Base-by-base conservation (phyloP, 164 flowering plant species). In the Vitis labrusca region DNA sequence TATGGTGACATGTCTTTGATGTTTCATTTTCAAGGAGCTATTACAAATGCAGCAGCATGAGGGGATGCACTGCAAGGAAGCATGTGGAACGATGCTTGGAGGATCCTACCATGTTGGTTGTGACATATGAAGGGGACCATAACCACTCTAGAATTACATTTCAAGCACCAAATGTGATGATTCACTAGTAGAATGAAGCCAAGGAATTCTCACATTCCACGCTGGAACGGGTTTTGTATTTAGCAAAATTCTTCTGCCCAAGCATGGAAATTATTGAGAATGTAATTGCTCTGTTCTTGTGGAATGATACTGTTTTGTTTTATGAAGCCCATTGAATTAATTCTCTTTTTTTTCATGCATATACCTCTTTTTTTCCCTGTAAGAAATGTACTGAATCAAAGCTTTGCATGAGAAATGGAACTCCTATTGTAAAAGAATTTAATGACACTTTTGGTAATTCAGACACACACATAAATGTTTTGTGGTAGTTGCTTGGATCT, bases 11-110 rank as follows among this genome's bases (percentile, higher is more conserved):
- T 23, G 53, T 37, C 19, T 59, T 65, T 61, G 58, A 55, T 67
- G 54, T 51, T 52, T 60, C 5, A 29, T 15, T 65, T 65, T 47
- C 37, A 57, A 80, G 85, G 85, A 77, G 82, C 65, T 83, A 76
- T 47, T 80, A 80, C 82, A 80, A 80, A 66, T 77, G 85, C 76
- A 83, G 83, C 67, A 78, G 82, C 71, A 47, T 58, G 57, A 77
- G 75, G 74, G 82, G 84, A 30, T 83, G 86, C 53, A 80, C 82
- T n/a, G 83, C 86, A 17, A 80, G 83, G 50, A 83, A 83, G 71
- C 85, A 83, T 32, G 80, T 80, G 51, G 83, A 82, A 63, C 59
- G 85, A 56, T 66, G 75, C 67, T 51, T 69, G 70, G 78, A 80
- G 11, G 85, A 82, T 69, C 79, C 82, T 10, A 71, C 59, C 47